Base-by-base conservation (phyloP, 2,329 filamentous ascomycete genomes). In the Claviceps sorghi region DNA sequence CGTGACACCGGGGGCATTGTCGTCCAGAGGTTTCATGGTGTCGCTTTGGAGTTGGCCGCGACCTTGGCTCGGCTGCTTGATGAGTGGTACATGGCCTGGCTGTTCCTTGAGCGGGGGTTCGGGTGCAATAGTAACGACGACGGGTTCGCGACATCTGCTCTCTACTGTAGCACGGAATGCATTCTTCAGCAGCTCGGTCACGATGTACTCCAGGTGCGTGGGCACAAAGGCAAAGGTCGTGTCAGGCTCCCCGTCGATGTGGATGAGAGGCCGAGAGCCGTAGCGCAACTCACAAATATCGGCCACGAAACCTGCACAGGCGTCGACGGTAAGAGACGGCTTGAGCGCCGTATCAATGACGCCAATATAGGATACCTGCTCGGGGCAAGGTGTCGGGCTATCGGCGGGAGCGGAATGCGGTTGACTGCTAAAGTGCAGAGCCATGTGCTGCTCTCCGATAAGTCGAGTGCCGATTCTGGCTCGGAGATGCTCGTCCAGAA, bases 221-320 rank as follows among this genome's bases (percentile, higher is more conserved):
- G 93, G 93, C 9, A 98, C 84, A 62, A 94, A 93, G 21, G 91
- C 89, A 63, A 98, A 95, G 0, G 82, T 84, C n/a, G 90, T 88
- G 50, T 86, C 83, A 0, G 86, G 83, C 64, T 94, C 84, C 57
- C 93, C 93, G 58, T 90, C 86, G 61, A 98, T 84, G 47, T 83
- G 71, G 61, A 95, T 77, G 2, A 76, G 78, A 0, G 93, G 93
- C 0, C 93, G 80, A 1, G 94, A 82, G 50, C 93, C 93, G 63
- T 98, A 98, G 56, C 93, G 91, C 38, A 96, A 77, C 72, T 97
- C 93, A 71, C 91, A 97, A 55, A 97, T 95, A 63, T 97, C 93
- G 41, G 87, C 88, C 0, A 98, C 93, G 56, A 93, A 94, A 54
- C 84, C 83, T 50, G 90, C 90, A 68, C 91, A 97, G 7, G 80